Evolutionary conservation across 495 filamentous ascomycete genomes (phyloP).

Genomic region (Cudoniella acicularis): DNA sequence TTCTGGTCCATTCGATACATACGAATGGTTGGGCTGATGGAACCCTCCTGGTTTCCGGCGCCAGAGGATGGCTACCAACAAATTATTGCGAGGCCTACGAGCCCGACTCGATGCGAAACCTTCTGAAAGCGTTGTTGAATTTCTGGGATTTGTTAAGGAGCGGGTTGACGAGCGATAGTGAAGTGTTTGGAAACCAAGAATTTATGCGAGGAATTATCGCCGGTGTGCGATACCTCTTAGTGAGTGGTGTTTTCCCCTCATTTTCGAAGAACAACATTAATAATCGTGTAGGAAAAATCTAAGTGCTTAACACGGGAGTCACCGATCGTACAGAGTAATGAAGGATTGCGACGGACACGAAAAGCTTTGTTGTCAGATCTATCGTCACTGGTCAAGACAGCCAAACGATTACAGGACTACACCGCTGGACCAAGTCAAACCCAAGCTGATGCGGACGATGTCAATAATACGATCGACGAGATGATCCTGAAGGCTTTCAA

Average conservation of each 20-base stretch:
- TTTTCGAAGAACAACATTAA: background rate
- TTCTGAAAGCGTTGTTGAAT: conserved; percentile 81
- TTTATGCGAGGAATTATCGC: conserved; percentile 91
- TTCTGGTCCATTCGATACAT: conserved; percentile 94
- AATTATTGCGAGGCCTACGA: conserved; percentile 98
- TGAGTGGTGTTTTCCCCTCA: conserved; percentile 37
- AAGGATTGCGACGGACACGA: conserved; percentile 72
- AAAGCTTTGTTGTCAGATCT: conserved; percentile 87
- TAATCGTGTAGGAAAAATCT: conserved; percentile 68
- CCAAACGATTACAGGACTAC: conserved; percentile 74
- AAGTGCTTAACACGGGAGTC: conserved; percentile 84
- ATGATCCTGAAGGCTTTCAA: conserved; percentile 92
- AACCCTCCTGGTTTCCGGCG: conserved; percentile 83
- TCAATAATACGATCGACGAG: conserved; percentile 80
- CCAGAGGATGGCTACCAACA: conserved; percentile 93
- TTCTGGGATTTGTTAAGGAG: conserved; percentile 89
- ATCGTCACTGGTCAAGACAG: conserved; percentile 80
- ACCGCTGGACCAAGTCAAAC: conserved; percentile 37
- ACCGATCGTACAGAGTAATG: conserved; percentile 63
- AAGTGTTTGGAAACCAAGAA: conserved; percentile 79
- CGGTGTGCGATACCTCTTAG: conserved; percentile 84
- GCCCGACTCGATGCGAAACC: conserved; percentile 73
- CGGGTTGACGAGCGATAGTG: conserved; percentile 56
- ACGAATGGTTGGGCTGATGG: conserved; percentile 99
- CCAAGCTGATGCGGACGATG: conserved; percentile 48